Percentiles rank a stretch among this genome's conserved stretches.
phyloP scores from a whole-genome alignment of 177 flowering plant species.

The Vitis hybrid region DNA sequence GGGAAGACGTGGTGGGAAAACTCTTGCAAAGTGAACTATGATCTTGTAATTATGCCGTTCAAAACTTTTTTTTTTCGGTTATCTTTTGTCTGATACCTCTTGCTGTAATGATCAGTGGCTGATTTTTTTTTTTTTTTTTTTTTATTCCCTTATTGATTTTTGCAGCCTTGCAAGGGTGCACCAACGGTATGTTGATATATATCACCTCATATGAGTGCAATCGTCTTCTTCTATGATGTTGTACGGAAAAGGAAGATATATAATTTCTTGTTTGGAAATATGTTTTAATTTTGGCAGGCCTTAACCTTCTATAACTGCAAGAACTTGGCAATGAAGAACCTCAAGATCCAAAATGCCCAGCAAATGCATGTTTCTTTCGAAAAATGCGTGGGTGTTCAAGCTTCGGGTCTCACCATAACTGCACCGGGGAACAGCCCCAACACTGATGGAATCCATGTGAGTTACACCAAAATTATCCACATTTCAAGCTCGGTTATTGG shows the following conservation, averaged over 20 bases:
- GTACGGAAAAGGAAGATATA: neutral
- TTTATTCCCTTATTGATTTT: conserved; percentile 7
- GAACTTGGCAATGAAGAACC: conserved; percentile 46
- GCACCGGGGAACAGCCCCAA: conserved; percentile 82
- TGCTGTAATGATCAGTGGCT: conserved; percentile 1
- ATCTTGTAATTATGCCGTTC: conserved; percentile 30
- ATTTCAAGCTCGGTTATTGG: conserved; percentile 43
- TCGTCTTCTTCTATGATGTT: neutral
- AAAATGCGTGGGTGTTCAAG: conserved; percentile 51
- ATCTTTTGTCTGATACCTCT: neutral
- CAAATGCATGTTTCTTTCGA: conserved; percentile 74
- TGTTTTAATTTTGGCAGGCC: conserved; percentile 47
- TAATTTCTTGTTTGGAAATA: too few relatives aligned
- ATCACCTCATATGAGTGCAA: neutral
- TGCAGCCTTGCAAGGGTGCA: conserved; percentile 81
- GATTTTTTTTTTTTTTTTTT: neutral
- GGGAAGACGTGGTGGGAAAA: conserved; percentile 88
- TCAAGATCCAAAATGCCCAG: conserved; percentile 60
- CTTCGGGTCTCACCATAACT: conserved; percentile 42
- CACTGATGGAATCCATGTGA: conserved; percentile 91
- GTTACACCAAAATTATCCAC: conserved; percentile 50
- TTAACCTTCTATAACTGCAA: conserved; percentile 61
- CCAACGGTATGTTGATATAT: conserved; percentile 64
- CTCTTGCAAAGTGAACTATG: conserved; percentile 69
- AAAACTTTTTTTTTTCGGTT: neutral